Evolutionary conservation across 331 rosid genomes (phyloP).

Genomic region (Prunus yedoensis): DNA sequence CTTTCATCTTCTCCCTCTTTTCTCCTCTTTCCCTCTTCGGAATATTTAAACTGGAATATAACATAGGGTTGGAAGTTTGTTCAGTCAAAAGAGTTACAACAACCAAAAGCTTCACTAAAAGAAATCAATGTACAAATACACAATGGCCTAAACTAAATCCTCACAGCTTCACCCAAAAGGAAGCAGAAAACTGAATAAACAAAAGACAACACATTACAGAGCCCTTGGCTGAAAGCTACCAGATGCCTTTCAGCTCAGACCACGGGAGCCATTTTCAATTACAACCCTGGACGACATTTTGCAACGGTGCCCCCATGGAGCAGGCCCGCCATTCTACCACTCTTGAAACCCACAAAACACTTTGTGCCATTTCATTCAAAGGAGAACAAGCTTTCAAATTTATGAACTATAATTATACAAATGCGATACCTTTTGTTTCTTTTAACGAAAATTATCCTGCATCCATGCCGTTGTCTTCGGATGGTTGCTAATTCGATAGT

Average conservation of each 20-base stretch:
- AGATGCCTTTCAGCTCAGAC: slow-evolving; percentile 40
- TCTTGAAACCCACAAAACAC: slow-evolving; percentile 48
- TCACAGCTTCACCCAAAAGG: slow-evolving; percentile 63
- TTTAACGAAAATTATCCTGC: slow-evolving; percentile 16
- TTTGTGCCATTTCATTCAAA: slow-evolving; percentile 32
- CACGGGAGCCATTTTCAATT: slow-evolving; percentile 58
- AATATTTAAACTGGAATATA: not conserved
- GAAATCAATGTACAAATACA: slow-evolving; percentile 71
- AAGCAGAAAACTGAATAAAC: slow-evolving; percentile 57
- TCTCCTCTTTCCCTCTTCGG: not conserved
- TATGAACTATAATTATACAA: slow-evolving; percentile 64
- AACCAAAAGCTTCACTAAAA: slow-evolving; percentile 55
- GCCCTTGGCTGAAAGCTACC: slow-evolving; percentile 37
- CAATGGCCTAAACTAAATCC: slow-evolving; percentile 58
- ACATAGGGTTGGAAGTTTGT: not conserved
- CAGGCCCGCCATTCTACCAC: slow-evolving; percentile 68
- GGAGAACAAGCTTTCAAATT: slow-evolving; percentile 48
- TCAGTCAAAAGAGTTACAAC: slow-evolving; percentile 25
- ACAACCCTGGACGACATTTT: slow-evolving; percentile 43
- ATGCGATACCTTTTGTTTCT: slow-evolving; percentile 52
- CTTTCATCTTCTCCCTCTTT: not conserved
- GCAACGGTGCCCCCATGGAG: slow-evolving; percentile 58
- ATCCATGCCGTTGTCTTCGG: slow-evolving; percentile 30
- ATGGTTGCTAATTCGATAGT: slow-evolving; percentile 15
- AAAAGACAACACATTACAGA: slow-evolving; percentile 39